Conservation (phyloP, 2,329 filamentous ascomycete genomes). For the Blastomyces gilchristii region DNA sequence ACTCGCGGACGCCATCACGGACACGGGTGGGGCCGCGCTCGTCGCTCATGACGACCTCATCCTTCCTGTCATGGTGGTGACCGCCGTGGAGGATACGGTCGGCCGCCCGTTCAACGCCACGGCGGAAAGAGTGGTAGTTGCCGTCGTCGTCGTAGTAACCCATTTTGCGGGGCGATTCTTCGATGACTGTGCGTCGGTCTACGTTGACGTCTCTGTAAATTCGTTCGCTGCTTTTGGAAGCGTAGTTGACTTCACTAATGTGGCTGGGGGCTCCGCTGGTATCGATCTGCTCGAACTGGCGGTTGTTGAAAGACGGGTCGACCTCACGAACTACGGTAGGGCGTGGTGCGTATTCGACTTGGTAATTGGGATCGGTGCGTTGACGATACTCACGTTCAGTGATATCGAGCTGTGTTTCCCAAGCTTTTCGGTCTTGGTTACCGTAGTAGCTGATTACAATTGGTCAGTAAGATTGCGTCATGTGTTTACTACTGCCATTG, state of each 20-base stretch:
- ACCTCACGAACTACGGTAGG: conserved; percentile 24
- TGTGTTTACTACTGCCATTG: no score
- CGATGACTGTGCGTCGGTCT: conserved; percentile 42
- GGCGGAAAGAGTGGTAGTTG: conserved; percentile 64
- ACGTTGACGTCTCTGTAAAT: conserved; percentile 41
- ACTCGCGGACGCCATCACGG: conserved; percentile 36
- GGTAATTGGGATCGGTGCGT: conserved; percentile 46
- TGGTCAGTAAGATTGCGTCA: conserved; percentile 7
- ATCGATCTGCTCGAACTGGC: conserved; percentile 16
- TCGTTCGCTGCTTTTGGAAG: conserved; percentile 6
- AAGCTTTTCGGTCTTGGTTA: conserved; percentile 31
- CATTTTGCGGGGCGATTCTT: conserved; percentile 52
- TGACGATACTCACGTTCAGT: conserved; percentile 56
- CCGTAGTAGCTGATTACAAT: conserved; percentile 16
- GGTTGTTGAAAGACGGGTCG: conserved; percentile 21
- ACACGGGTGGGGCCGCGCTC: conserved; percentile 38
- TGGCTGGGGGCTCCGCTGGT: conserved; percentile 10
- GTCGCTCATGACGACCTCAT: conserved; percentile 33
- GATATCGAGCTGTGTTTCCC: conserved; percentile 42
- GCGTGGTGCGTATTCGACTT: conserved; percentile 35
- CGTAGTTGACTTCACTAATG: conserved; percentile 19
- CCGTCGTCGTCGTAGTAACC: conserved; percentile 73
- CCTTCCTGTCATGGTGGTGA: conserved; percentile 32
- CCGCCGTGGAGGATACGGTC: conserved; percentile 55
- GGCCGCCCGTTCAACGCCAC: conserved; percentile 56